Conservation (phyloP, 225 moss, liverwort and hornwort species). For the Physcomitrium patens region DNA sequence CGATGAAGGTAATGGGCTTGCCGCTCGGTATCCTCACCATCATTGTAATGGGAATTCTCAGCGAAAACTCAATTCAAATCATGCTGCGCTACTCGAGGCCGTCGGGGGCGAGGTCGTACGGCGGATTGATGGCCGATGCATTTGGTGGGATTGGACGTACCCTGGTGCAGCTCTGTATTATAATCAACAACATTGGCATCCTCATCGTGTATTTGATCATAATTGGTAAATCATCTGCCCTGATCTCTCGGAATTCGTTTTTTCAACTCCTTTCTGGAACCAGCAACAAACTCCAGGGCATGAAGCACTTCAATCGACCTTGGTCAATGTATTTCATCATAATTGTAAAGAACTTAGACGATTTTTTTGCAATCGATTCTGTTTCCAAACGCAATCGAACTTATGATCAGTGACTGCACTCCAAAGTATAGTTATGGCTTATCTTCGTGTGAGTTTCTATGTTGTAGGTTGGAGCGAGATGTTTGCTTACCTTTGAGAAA, state of each 20-base stretch:
- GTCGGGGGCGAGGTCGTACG: slow-evolving; percentile 72
- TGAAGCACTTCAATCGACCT: neutral
- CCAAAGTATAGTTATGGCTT: neutral
- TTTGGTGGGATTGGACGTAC: slow-evolving; percentile 58
- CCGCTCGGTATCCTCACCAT: slow-evolving; percentile 74
- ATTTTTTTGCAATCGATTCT: too few relatives aligned
- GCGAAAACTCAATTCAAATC: slow-evolving; percentile 73
- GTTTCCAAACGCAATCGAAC: too few relatives aligned
- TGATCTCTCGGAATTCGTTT: neutral
- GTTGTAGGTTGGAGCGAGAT: neutral
- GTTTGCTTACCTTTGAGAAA: neutral
- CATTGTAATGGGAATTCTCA: slow-evolving; percentile 67
- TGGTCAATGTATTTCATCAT: neutral
- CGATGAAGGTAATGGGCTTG: slow-evolving; percentile 89
- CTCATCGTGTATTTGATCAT: slow-evolving; percentile 96
- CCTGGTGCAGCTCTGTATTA: slow-evolving; percentile 75
- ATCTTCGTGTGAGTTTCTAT: neutral
- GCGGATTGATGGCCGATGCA: slow-evolving; percentile 79
- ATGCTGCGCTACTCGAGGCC: slow-evolving; percentile 72
- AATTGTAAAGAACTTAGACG: too few relatives aligned
- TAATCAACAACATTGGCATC: slow-evolving; percentile 83
- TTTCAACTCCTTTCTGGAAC: too few relatives aligned
- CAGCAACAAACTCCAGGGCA: neutral
- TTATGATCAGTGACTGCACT: too few relatives aligned
- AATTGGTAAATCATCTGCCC: slow-evolving; percentile 47